Base-by-base conservation (phyloP, 1,284 basidiomycete species). In the Heterobasidion occidentale region DNA sequence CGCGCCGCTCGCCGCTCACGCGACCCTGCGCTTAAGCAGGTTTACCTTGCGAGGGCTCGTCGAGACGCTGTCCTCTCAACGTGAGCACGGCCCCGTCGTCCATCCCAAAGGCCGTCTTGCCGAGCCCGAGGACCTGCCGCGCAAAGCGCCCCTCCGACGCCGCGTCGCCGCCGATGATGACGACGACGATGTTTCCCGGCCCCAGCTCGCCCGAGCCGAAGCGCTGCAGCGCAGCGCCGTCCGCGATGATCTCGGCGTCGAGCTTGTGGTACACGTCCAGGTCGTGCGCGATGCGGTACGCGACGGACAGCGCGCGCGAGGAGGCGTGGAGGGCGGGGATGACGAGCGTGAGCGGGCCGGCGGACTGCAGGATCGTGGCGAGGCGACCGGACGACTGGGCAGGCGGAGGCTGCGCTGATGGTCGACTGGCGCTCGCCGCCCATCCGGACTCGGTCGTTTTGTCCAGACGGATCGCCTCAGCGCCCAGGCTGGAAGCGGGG, bases 241-340 rank as follows among this genome's bases (percentile, higher is more conserved):
- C 77, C 9, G 64, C 61, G 36, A 88, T 56, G 46, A 94, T 82
- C 51, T 81, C 77, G 0, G 77, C 67, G 60, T 91, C 89, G 27
- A 93, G 68, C 58, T 81, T 78, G 64, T 90, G 86, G 68, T 88
- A 91, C 0, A 81, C 66, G 47, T 82, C 71, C 12, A 93, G 71
- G 59, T 84, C 80, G 63, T 91, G 82, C 2, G 85, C 81, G 51
- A 93, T 71, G 3, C 90, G 76, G 6, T 76, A 65, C 1, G 88
- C 90, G 7, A 83, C 64, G 2, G 76, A 78, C 1, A 75, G 59
- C 0, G 65, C 72, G 7, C 71, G 67, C 7, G 63, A 56, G 3
- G 66, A 58, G 5, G 56, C 51, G 7, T 64, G 58, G 36, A 44
- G 35, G n/a, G 71, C 68, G 0, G 81, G 74, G 27, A 85, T 68